Evolutionary conservation across 192 early-diverging fungal species (phyloP), one percentile per base, ranked within the genome.

Genomic region (Backusella tuberculispora): DNA sequence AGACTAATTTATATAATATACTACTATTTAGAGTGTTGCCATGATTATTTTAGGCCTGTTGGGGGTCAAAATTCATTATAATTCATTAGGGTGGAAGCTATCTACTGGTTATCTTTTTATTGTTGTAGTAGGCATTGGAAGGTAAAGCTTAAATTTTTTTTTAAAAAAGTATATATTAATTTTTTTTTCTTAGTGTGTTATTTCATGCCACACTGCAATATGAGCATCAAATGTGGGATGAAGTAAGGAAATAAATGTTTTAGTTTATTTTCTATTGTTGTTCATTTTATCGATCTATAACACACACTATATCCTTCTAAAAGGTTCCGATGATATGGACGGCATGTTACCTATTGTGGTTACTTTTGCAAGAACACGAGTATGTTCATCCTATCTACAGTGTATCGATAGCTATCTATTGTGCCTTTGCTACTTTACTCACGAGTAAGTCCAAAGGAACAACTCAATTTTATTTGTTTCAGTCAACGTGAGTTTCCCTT

Each of bases 151-250:
- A 60, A 60, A 19, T 13, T 56, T 56, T 50, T 8, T 60, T 26
- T 29, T 8, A 37, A 66, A 63, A 37, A 44, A 26, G 19, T 42
- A 44, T 65, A 46, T 34, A 29, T 19, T 43, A 60, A 60, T 60
- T 43, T 17, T 4, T 24, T 40, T 15, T 37, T 65, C 17, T 66
- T 37, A 76, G 75, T 69, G 69, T 76, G 0, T 63, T 80, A 43
- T 80, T 80, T 67, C 78, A 80, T 76, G 78, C 70, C 37, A 76
- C 78, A 13, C 40, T 80, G 13, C 74, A 75, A 43, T 75, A 72
- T 75, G 69, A 80, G 37, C 70, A 80, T 68, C 78, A 80, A 69
- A 80, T 80, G 78, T 80, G 78, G 78, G 78, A 80, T 63, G 78
- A 80, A 50, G 78, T 75, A 75, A 53, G 17, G 13, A 9, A 14